Percentiles rank a stretch among this genome's conserved stretches.
These are phyloP conservation scores for Golubevia pallescens DNA, from an alignment of 1,284 basidiomycete genomes.

Conservation along the genomic window DNA sequence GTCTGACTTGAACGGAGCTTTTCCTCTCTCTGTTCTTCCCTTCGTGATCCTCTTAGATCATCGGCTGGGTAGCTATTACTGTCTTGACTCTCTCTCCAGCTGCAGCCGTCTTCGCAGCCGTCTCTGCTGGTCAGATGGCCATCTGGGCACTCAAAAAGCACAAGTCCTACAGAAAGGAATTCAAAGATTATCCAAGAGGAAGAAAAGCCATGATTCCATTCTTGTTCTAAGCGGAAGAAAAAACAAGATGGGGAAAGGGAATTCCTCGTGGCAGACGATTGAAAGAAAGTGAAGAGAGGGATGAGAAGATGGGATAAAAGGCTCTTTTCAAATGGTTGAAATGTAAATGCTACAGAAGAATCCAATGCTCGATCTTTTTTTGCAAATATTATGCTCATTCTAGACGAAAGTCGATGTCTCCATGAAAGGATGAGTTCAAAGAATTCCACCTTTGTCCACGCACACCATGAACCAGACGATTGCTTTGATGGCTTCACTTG, in stretches of 20 bases:
- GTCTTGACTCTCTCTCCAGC: conserved; percentile 72
- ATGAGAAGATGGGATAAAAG: too few relatives aligned
- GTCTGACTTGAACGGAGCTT: not conserved
- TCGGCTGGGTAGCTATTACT: conserved; percentile 78
- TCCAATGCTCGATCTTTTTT: too few relatives aligned
- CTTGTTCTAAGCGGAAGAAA: too few relatives aligned
- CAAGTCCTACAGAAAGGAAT: conserved; percentile 87
- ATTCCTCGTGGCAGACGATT: too few relatives aligned
- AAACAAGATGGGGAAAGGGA: too few relatives aligned
- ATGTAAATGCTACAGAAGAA: too few relatives aligned
- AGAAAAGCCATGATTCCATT: conserved; percentile 85
- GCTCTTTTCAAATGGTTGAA: too few relatives aligned
- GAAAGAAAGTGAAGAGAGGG: too few relatives aligned
- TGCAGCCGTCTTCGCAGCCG: conserved; percentile 77
- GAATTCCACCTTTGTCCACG: not conserved
- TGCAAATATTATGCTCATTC: too few relatives aligned
- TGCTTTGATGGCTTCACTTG: too few relatives aligned
- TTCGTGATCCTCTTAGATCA: conserved; percentile 39
- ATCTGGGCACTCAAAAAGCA: conserved; percentile 94
- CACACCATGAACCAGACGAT: conserved; percentile 7
- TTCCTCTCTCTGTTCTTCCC: not conserved
- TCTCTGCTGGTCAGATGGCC: conserved; percentile 77
- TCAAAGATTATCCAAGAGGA: conserved; percentile 77
- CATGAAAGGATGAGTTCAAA: too few relatives aligned
- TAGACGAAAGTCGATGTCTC: too few relatives aligned